Base-by-base conservation (phyloP, 2,329 filamentous ascomycete species). In the Fusarium sp. region DNA sequence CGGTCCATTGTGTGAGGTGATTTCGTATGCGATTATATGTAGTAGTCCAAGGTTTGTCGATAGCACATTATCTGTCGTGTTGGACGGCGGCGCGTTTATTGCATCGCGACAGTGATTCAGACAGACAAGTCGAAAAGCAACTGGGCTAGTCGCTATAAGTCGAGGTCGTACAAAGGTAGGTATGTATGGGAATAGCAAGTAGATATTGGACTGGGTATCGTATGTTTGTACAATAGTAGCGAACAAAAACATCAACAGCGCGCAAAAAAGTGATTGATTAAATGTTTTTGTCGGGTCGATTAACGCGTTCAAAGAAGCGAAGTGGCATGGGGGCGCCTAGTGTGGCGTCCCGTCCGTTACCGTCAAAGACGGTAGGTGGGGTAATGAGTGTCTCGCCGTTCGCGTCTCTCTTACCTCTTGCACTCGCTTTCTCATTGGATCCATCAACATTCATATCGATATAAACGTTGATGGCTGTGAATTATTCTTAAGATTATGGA, bases 1-100 rank as follows among this genome's bases (percentile, higher is more conserved):
- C 71, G 72, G 43, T 77, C 74, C 75, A 78, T 77, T 7, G 65
- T 13, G 25, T 6, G 21, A 31, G 39, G 43, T 37, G 43, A 43
- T 37, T 53, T 12, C 34, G 34, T 48, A 18, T 50, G 52, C 30
- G 53, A 58, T 63, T 60, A 60, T 59, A 53, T 49, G 48, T 19
- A 41, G 48, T 61, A 57, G 68, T 49, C 49, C 34, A 41, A 62
- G 43, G 44, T 53, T 60, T 55, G 54, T 66, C 56, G 58, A 60
- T 65, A 62, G 69, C 57, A 73, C 62, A 74, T 72, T 46, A 64
- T 69, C 51, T 49, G 58, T 53, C 30, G 43, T 62, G 31, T 28
- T 11, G 51, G 50, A 37, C 18, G 56, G 26, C 44, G 57, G 53
- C 63, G 69, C 65, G 71, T 59, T 76, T 67, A 75, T 57, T 71